These are phyloP conservation scores for Thymus quinquecostatus DNA, from an alignment of 257 asterid species.

Conservation along the genomic window DNA sequence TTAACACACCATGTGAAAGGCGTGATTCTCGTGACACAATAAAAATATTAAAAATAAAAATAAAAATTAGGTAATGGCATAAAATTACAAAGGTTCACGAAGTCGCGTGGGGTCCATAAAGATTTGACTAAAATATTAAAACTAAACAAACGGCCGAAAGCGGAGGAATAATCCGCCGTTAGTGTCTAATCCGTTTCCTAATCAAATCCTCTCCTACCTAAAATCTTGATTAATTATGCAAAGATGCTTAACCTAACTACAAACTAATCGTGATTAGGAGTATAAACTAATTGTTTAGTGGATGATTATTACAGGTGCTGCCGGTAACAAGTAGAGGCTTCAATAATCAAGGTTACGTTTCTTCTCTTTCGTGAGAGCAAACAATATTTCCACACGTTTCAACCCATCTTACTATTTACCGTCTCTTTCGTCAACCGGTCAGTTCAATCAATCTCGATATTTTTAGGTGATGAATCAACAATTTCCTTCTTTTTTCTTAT, in stretches of 20 bases:
- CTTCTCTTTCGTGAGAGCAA: conserved; percentile 14
- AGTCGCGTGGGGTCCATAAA: conserved; percentile 16
- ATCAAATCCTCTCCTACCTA: conserved; percentile 11
- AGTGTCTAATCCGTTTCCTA: conserved; percentile 28
- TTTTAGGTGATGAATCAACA: background rate
- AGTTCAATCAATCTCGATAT: background rate
- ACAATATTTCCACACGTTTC: conserved; percentile 31
- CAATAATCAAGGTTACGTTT: conserved; percentile 11
- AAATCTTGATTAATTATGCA: conserved; percentile 17
- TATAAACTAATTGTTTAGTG: conserved; percentile 31
- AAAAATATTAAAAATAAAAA: background rate
- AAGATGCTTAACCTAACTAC: conserved; percentile 17
- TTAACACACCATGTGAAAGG: conserved; percentile 18
- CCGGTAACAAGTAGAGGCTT: conserved; percentile 26
- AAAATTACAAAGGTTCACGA: background rate
- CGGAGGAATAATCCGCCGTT: conserved; percentile 35
- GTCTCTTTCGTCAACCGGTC: background rate
- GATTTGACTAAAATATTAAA: conserved; percentile 29
- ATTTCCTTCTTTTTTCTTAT: no score
- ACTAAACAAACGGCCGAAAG: conserved; percentile 42
- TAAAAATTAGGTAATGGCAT: background rate
- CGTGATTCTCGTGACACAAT: conserved; percentile 51
- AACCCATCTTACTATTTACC: background rate
- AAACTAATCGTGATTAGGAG: conserved; percentile 17
- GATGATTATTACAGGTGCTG: conserved; percentile 36